Evolutionary conservation across 2,329 filamentous ascomycete species (phyloP), one percentile per base, ranked within the genome.

Genomic region (Xylariaceae sp.): DNA sequence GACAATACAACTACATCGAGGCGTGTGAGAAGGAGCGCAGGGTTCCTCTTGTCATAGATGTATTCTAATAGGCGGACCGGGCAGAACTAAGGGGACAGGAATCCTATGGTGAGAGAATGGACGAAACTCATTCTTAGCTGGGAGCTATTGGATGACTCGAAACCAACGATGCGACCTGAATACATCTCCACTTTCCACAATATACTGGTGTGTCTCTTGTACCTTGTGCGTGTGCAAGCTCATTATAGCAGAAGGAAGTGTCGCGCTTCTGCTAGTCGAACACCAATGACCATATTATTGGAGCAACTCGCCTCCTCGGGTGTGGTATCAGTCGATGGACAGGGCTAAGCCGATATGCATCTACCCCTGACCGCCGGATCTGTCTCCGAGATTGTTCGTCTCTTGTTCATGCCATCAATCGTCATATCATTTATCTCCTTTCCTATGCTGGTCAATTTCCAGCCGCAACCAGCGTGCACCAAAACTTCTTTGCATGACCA

Each of bases 151-250:
- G 29, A 24, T 47, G 34, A 16, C 46, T 43, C 28, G 43, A 39
- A 31, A 55, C 14, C 19, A 29, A 39, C 26, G 28, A 23, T 52
- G 16, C 28, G 55, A 61, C 52, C 16, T 21, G 52, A 52, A 60
- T 46, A 21, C 24, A 53, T 60, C 59, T 62, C 59, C 52, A 36
- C 59, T 62, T 41, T 36, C 33, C 28, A 29, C 9, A 23, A 29
- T 19, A 9, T 31, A 26, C 29, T 29, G 24, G 26, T 23, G n/a
- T 23, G 26, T 45, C 43, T 45, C 26, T 3, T 16, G 9, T 11
- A 29, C 24, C 9, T 4, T 28, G 9, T 17, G 17, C 43, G 43
- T 23, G 31, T 16, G 40, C 11, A n/a, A n/a, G n/a, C n/a, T 43
- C 14, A 17, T 21, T 24, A 28, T n/a, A 4, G 23, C 17, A 8